These are phyloP conservation scores for Acer yangbiense DNA, from an alignment of 345 rosid species.

Conservation along the genomic window DNA sequence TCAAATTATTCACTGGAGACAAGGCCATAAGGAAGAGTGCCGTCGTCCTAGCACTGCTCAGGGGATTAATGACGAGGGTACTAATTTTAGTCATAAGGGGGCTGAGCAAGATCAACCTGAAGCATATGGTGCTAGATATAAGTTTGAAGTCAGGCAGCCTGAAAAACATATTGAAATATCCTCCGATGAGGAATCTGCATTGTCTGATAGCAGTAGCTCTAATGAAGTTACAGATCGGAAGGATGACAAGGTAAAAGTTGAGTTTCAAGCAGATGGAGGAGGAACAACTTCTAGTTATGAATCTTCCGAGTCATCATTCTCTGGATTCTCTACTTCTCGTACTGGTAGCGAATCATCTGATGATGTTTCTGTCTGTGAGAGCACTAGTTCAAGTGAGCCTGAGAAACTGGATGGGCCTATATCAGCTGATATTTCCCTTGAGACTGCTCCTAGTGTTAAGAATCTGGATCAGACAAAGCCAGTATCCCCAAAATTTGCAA, in stretches of 20 bases:
- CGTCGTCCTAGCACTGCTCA: constrained; percentile 41
- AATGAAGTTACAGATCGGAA: constrained; percentile 34
- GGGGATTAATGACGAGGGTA: constrained; percentile 39
- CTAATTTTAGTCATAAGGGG: constrained; percentile 32
- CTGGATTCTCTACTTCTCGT: constrained; percentile 74
- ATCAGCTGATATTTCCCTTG: constrained; percentile 39
- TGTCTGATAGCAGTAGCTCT: constrained; percentile 37
- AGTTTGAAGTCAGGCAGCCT: constrained; percentile 31
- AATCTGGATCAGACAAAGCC: constrained; percentile 45
- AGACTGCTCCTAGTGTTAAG: constrained; percentile 32
- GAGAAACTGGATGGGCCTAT: constrained; percentile 44
- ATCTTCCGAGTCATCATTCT: constrained; percentile 60
- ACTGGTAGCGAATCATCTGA: constrained; percentile 63
- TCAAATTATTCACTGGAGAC: constrained; percentile 94
- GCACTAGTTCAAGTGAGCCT: constrained; percentile 63
- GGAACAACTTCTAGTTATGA: constrained; percentile 48
- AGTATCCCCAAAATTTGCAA: constrained; percentile 69
- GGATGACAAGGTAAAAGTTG: constrained; percentile 43
- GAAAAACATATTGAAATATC: constrained; percentile 36
- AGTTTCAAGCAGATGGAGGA: constrained; percentile 43
- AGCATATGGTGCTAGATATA: constrained; percentile 21
- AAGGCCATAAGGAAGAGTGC: constrained; percentile 94
- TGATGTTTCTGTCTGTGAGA: constrained; percentile 64
- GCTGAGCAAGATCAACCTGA: constrained; percentile 32
- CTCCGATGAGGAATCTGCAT: constrained; percentile 26